These are phyloP conservation scores for Ceratocystis variospora DNA, from an alignment of 2,329 filamentous ascomycete genomes.

Conservation along the genomic window DNA sequence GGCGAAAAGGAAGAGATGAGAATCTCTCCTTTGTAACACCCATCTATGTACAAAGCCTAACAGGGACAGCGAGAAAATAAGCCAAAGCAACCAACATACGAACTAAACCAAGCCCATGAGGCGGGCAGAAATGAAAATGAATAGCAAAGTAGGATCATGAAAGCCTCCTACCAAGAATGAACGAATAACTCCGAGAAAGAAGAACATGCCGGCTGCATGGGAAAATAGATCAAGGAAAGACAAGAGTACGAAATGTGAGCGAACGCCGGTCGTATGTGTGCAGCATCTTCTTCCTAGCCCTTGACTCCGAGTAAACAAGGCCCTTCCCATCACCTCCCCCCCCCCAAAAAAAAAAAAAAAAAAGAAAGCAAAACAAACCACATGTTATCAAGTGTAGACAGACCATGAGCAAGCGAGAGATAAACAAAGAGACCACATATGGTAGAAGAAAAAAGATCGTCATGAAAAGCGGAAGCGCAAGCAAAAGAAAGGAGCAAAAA, in stretches of 20 bases:
- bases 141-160: not conserved
- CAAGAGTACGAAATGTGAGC: not conserved
- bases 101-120: not conserved
- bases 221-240: not conserved
- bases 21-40: conserved; percentile 1
- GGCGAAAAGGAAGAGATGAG: not conserved
- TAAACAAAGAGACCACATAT: not conserved
- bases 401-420: not conserved
- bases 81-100: not conserved
- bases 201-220: not conserved
- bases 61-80: not conserved
- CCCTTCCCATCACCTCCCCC: not conserved
- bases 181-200: not conserved
- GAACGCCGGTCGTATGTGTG: not conserved
- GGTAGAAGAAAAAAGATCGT: not conserved
- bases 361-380: not conserved
- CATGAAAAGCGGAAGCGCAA: not conserved
- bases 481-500: conserved; percentile 4
- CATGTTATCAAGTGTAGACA: not conserved
- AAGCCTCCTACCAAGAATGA: conserved; percentile 1
- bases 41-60: not conserved
- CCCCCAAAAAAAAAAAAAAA: not conserved
- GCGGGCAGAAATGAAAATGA: not conserved
- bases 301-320: conserved; percentile 1
- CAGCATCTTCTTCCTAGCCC: not conserved